Evolutionary conservation across 257 asterid genomes (phyloP).

Genomic region (Solanum raphanifolium): DNA sequence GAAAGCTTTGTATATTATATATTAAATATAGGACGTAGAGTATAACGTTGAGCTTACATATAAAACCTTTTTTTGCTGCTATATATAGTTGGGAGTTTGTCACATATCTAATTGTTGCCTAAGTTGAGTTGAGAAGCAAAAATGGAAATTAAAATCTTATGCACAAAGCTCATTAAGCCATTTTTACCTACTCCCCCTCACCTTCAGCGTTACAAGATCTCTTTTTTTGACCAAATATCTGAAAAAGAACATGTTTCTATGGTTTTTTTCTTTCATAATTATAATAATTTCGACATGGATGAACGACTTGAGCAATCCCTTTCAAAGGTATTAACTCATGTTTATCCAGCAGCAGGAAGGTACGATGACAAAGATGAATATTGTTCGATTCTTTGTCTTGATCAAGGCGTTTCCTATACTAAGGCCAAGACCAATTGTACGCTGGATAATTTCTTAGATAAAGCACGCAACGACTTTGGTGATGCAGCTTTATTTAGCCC

Average conservation of each 20-base stretch:
- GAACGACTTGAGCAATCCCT: not conserved
- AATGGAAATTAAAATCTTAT: not conserved
- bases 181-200: not conserved
- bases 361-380: not conserved
- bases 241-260: not conserved
- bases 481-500: not conserved
- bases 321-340: not conserved
- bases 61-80: no score
- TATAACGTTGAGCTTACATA: no score
- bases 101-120: no score
- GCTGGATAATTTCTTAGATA: not conserved
- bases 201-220: not conserved
- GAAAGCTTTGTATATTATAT: no score
- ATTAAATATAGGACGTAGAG: no score
- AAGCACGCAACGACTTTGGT: not conserved
- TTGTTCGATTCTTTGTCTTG: not conserved
- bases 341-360: not conserved
- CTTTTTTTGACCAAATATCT: not conserved
- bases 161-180: not conserved
- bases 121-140: no score
- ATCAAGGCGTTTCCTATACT: not conserved
- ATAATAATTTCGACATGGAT: not conserved
- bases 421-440: not conserved
- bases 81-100: no score
- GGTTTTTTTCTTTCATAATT: not conserved